These are phyloP conservation scores for Sequoia sempervirens DNA, from an alignment of 75 land plant species.

Conservation along the genomic window DNA sequence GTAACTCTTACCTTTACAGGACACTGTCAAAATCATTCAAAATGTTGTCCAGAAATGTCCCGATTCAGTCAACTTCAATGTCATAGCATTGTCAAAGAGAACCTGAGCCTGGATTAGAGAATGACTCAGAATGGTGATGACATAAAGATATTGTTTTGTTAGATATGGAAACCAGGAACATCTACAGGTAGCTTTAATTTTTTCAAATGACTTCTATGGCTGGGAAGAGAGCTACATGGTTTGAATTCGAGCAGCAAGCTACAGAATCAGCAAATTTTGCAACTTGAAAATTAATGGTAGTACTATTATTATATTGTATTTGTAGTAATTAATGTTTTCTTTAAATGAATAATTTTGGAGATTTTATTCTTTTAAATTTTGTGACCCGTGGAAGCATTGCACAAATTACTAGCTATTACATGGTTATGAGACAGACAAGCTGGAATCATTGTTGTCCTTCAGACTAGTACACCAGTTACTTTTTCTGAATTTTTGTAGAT, in stretches of 20 bases:
- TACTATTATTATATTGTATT: not conserved
- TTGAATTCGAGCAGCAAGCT: not conserved
- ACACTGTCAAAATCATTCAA: constrained; percentile 82
- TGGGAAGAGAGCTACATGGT: not conserved
- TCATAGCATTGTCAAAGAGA: constrained; percentile 72
- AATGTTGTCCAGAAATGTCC: constrained; percentile 66
- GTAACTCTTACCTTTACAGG: constrained; percentile 36
- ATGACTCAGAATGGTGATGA: not conserved
- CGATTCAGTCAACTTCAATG: constrained; percentile 78
- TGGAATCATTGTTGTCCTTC: not conserved
- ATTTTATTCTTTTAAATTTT: not conserved
- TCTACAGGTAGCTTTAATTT: not conserved
- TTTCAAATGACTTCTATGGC: not conserved
- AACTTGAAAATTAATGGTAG: not conserved
- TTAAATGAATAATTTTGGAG: not conserved
- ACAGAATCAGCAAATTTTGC: not conserved
- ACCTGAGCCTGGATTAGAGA: not conserved
- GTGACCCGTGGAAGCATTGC: not conserved
- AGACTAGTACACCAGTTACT: not conserved
- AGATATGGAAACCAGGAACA: not conserved
- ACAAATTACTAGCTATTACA: not conserved
- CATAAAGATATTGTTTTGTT: not conserved
- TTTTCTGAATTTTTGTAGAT: too few species aligned
- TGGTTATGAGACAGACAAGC: not conserved
- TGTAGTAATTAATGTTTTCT: not conserved